Evolutionary conservation across 1,284 basidiomycete species (phyloP).

Genomic region (Golubevia pallescens): DNA sequence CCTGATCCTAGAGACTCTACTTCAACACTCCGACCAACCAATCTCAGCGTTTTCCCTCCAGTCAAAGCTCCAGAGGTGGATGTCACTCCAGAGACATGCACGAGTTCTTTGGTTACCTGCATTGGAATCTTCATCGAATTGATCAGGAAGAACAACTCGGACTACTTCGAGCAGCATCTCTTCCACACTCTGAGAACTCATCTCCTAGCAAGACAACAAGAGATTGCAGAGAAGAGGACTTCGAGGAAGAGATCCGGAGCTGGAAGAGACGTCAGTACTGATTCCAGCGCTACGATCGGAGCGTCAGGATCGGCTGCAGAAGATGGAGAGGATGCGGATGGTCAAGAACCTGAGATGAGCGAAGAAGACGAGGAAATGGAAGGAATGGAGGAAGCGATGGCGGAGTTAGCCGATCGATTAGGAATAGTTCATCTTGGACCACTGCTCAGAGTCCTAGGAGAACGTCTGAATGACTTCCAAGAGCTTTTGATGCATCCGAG

Average conservation of each 20-base stretch:
- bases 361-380: conserved; percentile 60
- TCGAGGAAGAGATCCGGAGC: conserved; percentile 13
- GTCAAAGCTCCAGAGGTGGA: conserved; percentile 33
- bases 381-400: conserved; percentile 63
- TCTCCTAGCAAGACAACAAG: conserved; percentile 58
- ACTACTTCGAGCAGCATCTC: conserved; percentile 64
- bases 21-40: conserved; percentile 42
- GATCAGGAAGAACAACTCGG: conserved; percentile 63
- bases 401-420: conserved; percentile 58
- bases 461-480: conserved; percentile 54
- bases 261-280: not conserved
- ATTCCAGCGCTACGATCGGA: too few species aligned
- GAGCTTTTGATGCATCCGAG: conserved; percentile 41
- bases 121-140: conserved; percentile 62
- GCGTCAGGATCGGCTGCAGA: conserved; percentile 7
- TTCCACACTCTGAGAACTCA: conserved; percentile 60
- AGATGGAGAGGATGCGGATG: conserved; percentile 24
- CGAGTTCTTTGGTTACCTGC: conserved; percentile 51
- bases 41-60: conserved; percentile 27
- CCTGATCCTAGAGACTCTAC: conserved; percentile 50
- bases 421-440: conserved; percentile 62
- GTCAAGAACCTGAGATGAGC: conserved; percentile 17
- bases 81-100: conserved; percentile 38
- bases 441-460: conserved; percentile 45
- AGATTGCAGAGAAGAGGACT: conserved; percentile 39